Base-by-base conservation (phyloP, 164 flowering plant genomes). In the Dillenia turbinata region DNA sequence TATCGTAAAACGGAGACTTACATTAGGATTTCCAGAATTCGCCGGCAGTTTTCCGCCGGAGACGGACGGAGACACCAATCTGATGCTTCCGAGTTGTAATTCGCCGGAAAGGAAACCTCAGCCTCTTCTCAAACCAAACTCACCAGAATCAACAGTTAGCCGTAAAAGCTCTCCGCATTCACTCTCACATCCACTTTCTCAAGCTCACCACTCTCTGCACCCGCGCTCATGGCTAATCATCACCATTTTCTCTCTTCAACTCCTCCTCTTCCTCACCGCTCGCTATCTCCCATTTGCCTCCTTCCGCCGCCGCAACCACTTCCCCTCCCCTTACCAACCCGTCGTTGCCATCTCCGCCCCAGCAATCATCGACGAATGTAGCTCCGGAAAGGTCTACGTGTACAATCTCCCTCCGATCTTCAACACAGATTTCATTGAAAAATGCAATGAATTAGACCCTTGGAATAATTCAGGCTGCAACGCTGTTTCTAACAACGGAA, bases 381-480 rank as follows among this genome's bases (percentile, higher is more conserved):
- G 47, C 46, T 33, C 17, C 47, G 85, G 90, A 1, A 51, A 62
- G 47, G 57, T 85, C 47, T 85, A 70, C 53, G 88, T 83, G 12
- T 83, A 85, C 81, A 78, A 85, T 2, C 66, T 85, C 9, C 88
- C 90, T 1, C 16, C 66, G 1, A 6, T 44, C 8, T 71, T 83
- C 60, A 85, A 85, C 73, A 24, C 10, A 7, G 81, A 78, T 1
- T 22, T 85, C 2, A 0, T 83, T 3, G 56, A 63, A 1, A 56
- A 64, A 4, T 83, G 87, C 66, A 69, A 66, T 65, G 62, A 77
- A 0, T 60, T 81, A 46, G 75, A 74, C 54, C 86, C 84, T 1
- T 85, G 87, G 86, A 59, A 66, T 55, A 19, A 19, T 19, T 83
- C 84, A 9, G 71, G 77, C 2, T 83, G 88, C 67, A 67, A 69